phyloP scores from a whole-genome alignment of 495 filamentous ascomycete species.

The Annulohypoxylon stygium region DNA sequence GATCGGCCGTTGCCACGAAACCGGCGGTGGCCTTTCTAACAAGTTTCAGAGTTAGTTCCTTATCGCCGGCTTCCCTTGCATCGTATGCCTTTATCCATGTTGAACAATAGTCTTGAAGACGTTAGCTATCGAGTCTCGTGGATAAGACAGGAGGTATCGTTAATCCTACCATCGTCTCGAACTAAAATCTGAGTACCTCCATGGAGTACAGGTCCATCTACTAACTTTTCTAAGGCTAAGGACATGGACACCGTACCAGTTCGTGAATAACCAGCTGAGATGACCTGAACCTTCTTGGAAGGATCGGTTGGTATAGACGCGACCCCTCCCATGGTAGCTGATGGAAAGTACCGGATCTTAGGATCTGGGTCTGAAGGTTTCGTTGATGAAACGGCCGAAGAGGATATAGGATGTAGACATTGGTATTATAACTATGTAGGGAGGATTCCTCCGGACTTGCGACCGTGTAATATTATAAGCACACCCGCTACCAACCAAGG shows the following conservation, averaged over 20 bases:
- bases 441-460: background rate
- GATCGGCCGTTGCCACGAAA: conserved; percentile 54
- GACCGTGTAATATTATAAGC: conserved; percentile 14
- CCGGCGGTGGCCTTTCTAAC: conserved; percentile 50
- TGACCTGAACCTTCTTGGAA: conserved; percentile 57
- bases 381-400: background rate
- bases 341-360: background rate
- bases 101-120: conserved; percentile 42
- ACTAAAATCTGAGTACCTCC: conserved; percentile 52
- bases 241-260: conserved; percentile 66
- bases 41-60: conserved; percentile 43
- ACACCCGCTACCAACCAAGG: background rate
- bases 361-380: too few relatives aligned
- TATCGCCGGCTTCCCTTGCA: conserved; percentile 46
- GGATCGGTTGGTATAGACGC: conserved; percentile 53
- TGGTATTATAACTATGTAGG: background rate
- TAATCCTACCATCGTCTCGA: conserved; percentile 48
- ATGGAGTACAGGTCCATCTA: conserved; percentile 58
- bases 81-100: conserved; percentile 49
- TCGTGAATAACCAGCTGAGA: conserved; percentile 65
- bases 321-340: conserved; percentile 47
- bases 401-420: background rate
- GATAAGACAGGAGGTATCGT: background rate
- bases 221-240: conserved; percentile 59
- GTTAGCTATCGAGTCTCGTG: conserved; percentile 2